Conservation (phyloP, 1,284 basidiomycete species). For the Ustilago vetiveriae region DNA sequence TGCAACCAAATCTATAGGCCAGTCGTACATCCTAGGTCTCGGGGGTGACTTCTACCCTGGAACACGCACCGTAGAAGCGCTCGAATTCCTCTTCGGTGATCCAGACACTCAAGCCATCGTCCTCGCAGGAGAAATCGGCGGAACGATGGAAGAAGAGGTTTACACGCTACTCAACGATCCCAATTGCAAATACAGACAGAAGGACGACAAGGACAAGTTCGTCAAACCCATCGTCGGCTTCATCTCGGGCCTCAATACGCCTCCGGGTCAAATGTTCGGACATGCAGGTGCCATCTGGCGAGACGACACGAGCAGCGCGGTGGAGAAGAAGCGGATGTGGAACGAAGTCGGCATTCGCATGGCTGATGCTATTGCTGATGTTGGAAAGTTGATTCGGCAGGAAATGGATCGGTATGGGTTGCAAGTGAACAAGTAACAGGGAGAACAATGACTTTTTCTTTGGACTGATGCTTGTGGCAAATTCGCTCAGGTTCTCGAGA, state of each 20-base stretch:
- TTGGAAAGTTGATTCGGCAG: slow-evolving; percentile 32
- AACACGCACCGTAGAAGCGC: slow-evolving; percentile 60
- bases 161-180: slow-evolving; percentile 35
- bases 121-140: slow-evolving; percentile 55
- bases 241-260: slow-evolving; percentile 48
- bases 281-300: slow-evolving; percentile 57
- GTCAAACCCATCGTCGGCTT: slow-evolving; percentile 57
- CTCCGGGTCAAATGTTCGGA: slow-evolving; percentile 54
- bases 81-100: slow-evolving; percentile 53
- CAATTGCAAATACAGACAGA: slow-evolving; percentile 17
- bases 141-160: slow-evolving; percentile 59
- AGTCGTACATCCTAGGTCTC: slow-evolving; percentile 52
- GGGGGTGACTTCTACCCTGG: slow-evolving; percentile 61
- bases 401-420: slow-evolving; percentile 27
- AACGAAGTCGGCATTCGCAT: slow-evolving; percentile 38
- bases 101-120: slow-evolving; percentile 35
- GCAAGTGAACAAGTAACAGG: background rate
- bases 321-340: slow-evolving; percentile 48
- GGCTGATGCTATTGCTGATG: slow-evolving; percentile 46
- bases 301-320: slow-evolving; percentile 39
- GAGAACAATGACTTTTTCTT: background rate
- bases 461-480: too few species aligned
- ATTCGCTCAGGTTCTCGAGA: too few species aligned
- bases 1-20: slow-evolving; percentile 44
- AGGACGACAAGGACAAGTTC: slow-evolving; percentile 10